These are phyloP conservation scores for Cupressus sempervirens DNA, from an alignment of 75 land plant species.

Conservation along the genomic window DNA sequence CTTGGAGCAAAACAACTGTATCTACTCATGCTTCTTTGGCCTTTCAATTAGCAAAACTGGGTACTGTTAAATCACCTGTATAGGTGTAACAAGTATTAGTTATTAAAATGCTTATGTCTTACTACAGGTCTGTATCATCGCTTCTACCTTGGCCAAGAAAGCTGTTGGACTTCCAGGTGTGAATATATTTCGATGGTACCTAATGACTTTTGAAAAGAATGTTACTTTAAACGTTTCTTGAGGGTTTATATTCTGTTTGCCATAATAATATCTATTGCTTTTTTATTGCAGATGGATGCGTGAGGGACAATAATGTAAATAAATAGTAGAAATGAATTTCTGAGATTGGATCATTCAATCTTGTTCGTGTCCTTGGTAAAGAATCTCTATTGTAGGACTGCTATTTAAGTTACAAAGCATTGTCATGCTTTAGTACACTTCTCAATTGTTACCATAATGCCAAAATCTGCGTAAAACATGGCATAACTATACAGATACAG, in stretches of 20 bases:
- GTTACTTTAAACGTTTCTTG: neutral
- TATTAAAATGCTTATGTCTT: neutral
- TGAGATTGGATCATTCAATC: neutral
- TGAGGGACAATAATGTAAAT: neutral
- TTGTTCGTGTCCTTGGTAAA: neutral
- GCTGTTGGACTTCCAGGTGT: constrained; percentile 7
- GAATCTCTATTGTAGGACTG: neutral
- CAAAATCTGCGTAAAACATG: neutral
- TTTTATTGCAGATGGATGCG: neutral
- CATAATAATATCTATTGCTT: neutral
- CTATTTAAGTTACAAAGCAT: neutral
- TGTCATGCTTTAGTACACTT: neutral
- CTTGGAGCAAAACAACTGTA: neutral
- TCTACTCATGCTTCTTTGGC: neutral
- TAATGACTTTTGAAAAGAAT: neutral
- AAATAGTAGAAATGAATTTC: neutral
- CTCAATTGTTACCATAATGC: neutral
- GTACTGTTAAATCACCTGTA: neutral
- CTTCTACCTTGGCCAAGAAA: neutral
- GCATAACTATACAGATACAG: neutral
- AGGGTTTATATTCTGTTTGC: neutral
- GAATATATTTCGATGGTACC: neutral
- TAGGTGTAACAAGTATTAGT: neutral
- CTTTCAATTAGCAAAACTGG: neutral
- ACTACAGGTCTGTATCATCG: neutral